A percentile compares a stretch with the other conserved stretches of the same genome.
Conservation (phyloP, 2,329 filamentous ascomycete species). For the Ophiosphaerella narmari region DNA sequence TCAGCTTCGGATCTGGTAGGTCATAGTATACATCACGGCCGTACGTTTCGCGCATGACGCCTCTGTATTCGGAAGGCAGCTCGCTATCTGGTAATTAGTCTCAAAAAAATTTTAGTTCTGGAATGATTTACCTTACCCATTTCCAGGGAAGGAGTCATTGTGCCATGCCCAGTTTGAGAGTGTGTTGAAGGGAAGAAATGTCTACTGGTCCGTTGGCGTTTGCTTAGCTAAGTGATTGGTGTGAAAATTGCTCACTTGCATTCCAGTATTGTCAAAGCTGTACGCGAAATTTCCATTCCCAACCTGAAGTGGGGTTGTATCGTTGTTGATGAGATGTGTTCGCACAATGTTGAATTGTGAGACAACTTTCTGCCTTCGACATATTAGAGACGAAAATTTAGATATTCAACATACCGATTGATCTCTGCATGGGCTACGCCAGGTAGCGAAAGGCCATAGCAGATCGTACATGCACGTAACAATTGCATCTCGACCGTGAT, state of each 20-base stretch:
- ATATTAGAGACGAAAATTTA: background rate
- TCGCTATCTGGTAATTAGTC: constrained; percentile 12
- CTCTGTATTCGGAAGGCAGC: constrained; percentile 31
- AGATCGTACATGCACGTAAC: background rate
- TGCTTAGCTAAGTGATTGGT: background rate
- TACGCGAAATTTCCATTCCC: constrained; percentile 55
- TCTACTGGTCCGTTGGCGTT: constrained; percentile 14
- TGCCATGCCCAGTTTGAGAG: constrained; percentile 52
- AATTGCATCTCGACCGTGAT: background rate
- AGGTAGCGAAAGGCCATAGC: constrained; percentile 1
- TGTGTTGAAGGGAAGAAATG: constrained; percentile 47
- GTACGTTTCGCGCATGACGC: constrained; percentile 49
- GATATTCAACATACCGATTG: constrained; percentile 12
- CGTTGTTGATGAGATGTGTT: constrained; percentile 32
- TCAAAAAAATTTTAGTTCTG: constrained; percentile 16
- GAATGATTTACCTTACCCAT: constrained; percentile 23
- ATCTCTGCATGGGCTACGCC: constrained; percentile 10
- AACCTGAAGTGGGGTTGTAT: constrained; percentile 56
- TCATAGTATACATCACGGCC: constrained; percentile 49
- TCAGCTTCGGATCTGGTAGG: constrained; percentile 46
- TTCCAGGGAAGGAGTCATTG: constrained; percentile 49
- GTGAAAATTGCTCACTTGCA: constrained; percentile 35
- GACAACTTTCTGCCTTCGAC: constrained; percentile 17
- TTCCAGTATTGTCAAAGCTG: constrained; percentile 52
- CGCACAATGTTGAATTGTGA: constrained; percentile 27